phyloP scores from a whole-genome alignment of 2,329 filamentous ascomycete species.

The Monosporascus sp. region DNA sequence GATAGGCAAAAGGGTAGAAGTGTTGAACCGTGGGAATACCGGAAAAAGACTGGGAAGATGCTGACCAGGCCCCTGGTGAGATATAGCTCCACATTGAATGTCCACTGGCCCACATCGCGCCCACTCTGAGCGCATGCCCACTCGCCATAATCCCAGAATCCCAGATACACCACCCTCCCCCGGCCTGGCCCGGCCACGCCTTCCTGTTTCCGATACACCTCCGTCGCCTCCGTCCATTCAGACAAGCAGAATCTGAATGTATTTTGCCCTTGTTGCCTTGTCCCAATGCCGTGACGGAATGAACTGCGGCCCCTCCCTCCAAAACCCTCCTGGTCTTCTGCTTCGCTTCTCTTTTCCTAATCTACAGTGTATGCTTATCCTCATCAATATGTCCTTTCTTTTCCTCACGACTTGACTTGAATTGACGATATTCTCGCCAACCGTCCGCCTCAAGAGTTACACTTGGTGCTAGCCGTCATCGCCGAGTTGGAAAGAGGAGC shows the following conservation, averaged over 20 bases:
- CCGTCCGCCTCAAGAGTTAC: not conserved
- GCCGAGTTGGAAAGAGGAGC: not conserved
- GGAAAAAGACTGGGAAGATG: not conserved
- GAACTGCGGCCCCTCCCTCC: not conserved
- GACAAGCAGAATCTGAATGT: not conserved
- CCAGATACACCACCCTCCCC: not conserved
- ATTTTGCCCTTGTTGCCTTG: not conserved
- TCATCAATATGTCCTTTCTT: too few relatives aligned
- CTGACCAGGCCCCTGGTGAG: not conserved
- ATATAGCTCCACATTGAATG: not conserved
- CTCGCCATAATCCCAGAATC: too few relatives aligned
- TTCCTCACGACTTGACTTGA: too few relatives aligned
- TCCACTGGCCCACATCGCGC: not conserved
- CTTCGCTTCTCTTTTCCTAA: not conserved
- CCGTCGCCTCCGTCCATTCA: not conserved
- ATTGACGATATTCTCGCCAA: too few relatives aligned
- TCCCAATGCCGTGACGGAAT: not conserved
- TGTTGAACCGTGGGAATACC: not conserved
- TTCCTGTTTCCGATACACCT: not conserved
- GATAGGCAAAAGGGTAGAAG: not conserved
- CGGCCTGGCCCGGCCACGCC: not conserved
- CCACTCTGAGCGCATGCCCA: not conserved
- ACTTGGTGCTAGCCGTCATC: not conserved
- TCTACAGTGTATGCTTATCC: not conserved
- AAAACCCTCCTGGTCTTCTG: not conserved